Base-by-base conservation (phyloP, 345 rosid genomes). In the Bruguiera parviflora region DNA sequence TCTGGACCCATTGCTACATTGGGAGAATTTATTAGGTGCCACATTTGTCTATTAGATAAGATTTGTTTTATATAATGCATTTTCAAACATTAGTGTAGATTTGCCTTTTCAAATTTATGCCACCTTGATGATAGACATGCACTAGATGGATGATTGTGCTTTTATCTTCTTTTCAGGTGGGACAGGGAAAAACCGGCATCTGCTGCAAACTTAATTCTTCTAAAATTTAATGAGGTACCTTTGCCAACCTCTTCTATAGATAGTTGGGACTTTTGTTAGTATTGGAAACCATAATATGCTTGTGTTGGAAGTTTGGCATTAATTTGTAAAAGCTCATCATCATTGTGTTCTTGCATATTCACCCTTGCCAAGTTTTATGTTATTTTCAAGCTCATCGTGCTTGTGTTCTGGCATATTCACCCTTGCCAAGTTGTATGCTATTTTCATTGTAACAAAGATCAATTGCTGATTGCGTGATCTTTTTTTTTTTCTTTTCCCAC, bases 181-280 rank as follows among this genome's bases (percentile, higher is more conserved):
- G 96, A 94, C 82, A 76, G 39, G 73, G 71, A 79, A 70, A 90
- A 85, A 84, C 89, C 97, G 66, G 92, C 97, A 20, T 80, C 90
- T 25, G 84, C 87, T 28, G 81, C 90, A n/a, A 94, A 94, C 81
- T 79, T 91, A 56, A 65, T 94, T 79, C 98, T 94, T 73, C 72
- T 94, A 25, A 94, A 94, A 80, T 91, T 91, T 77, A 78, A 77
- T 67, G 96, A 94, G 98, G 98, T 91, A 85, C 65, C 8, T 27
- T 72, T 22, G 7, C 18, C 18, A 51, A 13, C 33, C 22, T 56
- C 19, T 10, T 31, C 2, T 56, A 29, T 9, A 5, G 64, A 25
- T n/a, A 21, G 53, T 5, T 24, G 1, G 62, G 35, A 24, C 39
- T 13, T 25, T 37, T 6, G 7, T 64, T 46, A 22, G 65, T 21